A percentile compares a stretch with the other conserved stretches of the same genome.
Conservation (phyloP, 345 rosid species). For the Camelina hispida region DNA sequence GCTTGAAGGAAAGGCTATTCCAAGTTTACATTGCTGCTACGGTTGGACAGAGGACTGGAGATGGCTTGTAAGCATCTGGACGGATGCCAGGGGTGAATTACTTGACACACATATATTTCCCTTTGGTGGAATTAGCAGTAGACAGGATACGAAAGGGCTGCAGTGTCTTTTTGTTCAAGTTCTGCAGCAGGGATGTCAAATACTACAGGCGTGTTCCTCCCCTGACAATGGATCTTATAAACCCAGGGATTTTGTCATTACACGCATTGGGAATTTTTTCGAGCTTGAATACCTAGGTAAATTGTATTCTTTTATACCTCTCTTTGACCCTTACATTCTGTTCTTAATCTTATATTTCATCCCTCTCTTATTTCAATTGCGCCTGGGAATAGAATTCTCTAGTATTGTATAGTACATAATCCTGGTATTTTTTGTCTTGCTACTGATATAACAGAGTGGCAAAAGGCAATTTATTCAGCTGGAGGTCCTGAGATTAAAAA, state of each 20-base stretch:
- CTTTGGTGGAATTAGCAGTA: slow-evolving; percentile 98
- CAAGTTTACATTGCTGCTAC: slow-evolving; percentile 96
- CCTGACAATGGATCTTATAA: slow-evolving; percentile 74
- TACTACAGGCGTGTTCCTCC: slow-evolving; percentile 74
- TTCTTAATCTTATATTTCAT: slow-evolving; percentile 11
- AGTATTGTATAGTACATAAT: slow-evolving; percentile 8
- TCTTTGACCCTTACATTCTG: slow-evolving; percentile 14
- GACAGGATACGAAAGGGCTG: slow-evolving; percentile 99
- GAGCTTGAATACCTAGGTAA: slow-evolving; percentile 98
- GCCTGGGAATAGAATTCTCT: neutral
- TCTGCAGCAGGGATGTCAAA: slow-evolving; percentile 98
- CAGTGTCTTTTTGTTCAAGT: slow-evolving; percentile 96
- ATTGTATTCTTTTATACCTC: slow-evolving; percentile 27
- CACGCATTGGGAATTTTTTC: slow-evolving; percentile 89
- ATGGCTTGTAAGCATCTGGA: slow-evolving; percentile 99
- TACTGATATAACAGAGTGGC: slow-evolving; percentile 79
- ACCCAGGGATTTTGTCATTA: slow-evolving; percentile 89
- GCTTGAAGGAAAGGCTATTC: slow-evolving; percentile 70
- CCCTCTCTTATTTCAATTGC: neutral
- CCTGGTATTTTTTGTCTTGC: slow-evolving; percentile 25
- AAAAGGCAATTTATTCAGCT: slow-evolving; percentile 90
- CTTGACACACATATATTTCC: slow-evolving; percentile 97
- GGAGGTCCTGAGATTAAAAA: slow-evolving; percentile 91
- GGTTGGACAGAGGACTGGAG: slow-evolving; percentile 99
- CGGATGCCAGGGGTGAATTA: slow-evolving; percentile 99